Evolutionary conservation across 1,284 basidiomycete genomes (phyloP), one percentile per base, ranked within the genome.

Genomic region (Cystobasidium slooffiae): DNA sequence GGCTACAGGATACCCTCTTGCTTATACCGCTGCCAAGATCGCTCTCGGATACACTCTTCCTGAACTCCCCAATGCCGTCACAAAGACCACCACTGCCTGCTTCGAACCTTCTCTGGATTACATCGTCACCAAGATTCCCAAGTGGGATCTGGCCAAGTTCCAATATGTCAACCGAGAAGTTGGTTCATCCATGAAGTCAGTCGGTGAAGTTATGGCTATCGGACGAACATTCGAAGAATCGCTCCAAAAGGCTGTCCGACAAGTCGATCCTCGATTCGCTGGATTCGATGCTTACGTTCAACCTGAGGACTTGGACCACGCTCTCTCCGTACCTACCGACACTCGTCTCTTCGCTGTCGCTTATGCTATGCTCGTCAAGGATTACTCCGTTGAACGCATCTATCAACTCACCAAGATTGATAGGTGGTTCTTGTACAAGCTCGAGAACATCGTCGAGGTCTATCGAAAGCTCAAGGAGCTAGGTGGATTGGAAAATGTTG

Each of bases 41-140:
- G 97, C 94, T n/a, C 90, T 99, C 65, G 97, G 97, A 65, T 89
- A 98, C 84, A 98, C 97, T 20, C 90, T 99, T 44, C 96, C 96
- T 16, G 96, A 99, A 86, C 87, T 98, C 46, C 96, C 96, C 39
- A 99, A 99, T 84, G 94, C 96, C 43, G 97, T 99, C 75, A 99
- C 97, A 69, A 99, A 99, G 86, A 96, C 94, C 16, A 99, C 97
- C 5, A 99, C 96, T 7, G 97, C 97, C 1, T 99, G 97, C 84
- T 99, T 99, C 84, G 97, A 99, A 83, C 96, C 97, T n/a, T 95
- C 94, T 14, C 87, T 99, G 66, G 97, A 99, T 84, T 99, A 99
- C 84, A 97, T 99, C 81, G 96, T 99, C 77, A 98, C 94, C 74
- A 99, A 99, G 86, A 99, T 99, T 79, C 97, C 97, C 79, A 98